Evolutionary conservation across 1,139 yeast species (phyloP).

Genomic region (Suhomyces terraborum): DNA sequence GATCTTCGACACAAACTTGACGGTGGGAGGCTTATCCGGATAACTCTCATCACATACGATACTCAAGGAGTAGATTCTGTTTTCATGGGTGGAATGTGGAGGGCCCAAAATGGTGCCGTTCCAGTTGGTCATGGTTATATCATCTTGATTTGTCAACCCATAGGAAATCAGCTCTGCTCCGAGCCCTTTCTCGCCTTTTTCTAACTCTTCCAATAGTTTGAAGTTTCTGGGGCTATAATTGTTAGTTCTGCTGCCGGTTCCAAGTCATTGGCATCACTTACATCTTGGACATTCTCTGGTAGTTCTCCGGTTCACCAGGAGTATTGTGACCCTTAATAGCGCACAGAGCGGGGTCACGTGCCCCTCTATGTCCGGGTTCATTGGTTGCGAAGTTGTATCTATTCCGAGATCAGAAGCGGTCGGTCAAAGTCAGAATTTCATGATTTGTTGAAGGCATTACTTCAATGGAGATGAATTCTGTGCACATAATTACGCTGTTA

Average conservation of each 20-base stretch:
- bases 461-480: too few species aligned
- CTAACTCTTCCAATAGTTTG: slow-evolving; percentile 90
- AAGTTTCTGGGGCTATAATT: slow-evolving; percentile 80
- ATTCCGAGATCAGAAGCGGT: too few species aligned
- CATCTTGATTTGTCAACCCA: slow-evolving; percentile 86
- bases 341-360: slow-evolving; percentile 6
- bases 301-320: slow-evolving; percentile 1
- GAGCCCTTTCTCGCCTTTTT: slow-evolving; percentile 95
- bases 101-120: slow-evolving; percentile 97
- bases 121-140: slow-evolving; percentile 91
- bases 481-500: too few species aligned
- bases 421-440: too few species aligned
- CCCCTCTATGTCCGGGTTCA: too few species aligned
- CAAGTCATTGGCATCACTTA: slow-evolving; percentile 23
- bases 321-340: slow-evolving; percentile 4
- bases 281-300: slow-evolving; percentile 42
- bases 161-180: slow-evolving; percentile 97
- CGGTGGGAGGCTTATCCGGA: slow-evolving; percentile 87
- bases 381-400: too few species aligned
- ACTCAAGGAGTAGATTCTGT: slow-evolving; percentile 82
- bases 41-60: slow-evolving; percentile 82
- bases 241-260: slow-evolving; percentile 25
- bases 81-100: slow-evolving; percentile 92
- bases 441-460: too few species aligned
- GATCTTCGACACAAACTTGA: slow-evolving; percentile 76